Base-by-base conservation (phyloP, 768 basidiomycete genomes). In the Psilocybe cubensis region DNA sequence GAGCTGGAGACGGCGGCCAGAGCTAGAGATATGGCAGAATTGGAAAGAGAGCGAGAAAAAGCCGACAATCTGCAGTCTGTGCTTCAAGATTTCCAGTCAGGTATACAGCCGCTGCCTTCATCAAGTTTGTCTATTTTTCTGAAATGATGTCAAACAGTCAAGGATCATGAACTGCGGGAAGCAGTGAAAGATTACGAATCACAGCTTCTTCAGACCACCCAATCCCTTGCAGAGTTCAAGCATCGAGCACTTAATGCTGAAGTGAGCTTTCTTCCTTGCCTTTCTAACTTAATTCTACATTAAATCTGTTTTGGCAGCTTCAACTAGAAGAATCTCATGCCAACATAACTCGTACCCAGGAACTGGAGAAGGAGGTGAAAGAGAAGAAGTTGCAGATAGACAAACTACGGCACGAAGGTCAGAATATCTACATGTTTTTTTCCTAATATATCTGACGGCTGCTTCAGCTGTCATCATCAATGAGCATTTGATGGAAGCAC, bases 341-440 rank as follows among this genome's bases (percentile, higher is more conserved):
- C 4, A 88, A 86, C 68, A 83, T 84, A 1, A 79, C 84, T 1
- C 81, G 84, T 40, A 87, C 89, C 4, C 81, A 84, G 41, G 84
- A 87, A 43, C 76, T 98, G 2, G 91, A 96, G 70, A 89, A 89
- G 68, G 94, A 98, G 65, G 79, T 97, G 46, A 97, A 94, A 72
- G 96, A 98, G 72, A 98, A 99, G 82, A 89, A 87, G 55, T 75
- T 92, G n/a, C 80, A 97, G 11, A 92, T 97, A n/a, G 91, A 89
- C 45, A 98, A 98, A 71, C 79, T 98, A 56, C 84, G 96, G 45
- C 96, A 98, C 65, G 96, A 99, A 83, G 86, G 96, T 95, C n/a
- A n/a, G n/a, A n/a, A 60, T 29, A 76, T 70, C 44, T 24, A 41
- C 46, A 1, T 63, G 3, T 64, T 50, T 20, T 27, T 42, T 50